These are phyloP conservation scores for Fusarium goolgardi DNA, from an alignment of 2,329 filamentous ascomycete species.

Conservation along the genomic window DNA sequence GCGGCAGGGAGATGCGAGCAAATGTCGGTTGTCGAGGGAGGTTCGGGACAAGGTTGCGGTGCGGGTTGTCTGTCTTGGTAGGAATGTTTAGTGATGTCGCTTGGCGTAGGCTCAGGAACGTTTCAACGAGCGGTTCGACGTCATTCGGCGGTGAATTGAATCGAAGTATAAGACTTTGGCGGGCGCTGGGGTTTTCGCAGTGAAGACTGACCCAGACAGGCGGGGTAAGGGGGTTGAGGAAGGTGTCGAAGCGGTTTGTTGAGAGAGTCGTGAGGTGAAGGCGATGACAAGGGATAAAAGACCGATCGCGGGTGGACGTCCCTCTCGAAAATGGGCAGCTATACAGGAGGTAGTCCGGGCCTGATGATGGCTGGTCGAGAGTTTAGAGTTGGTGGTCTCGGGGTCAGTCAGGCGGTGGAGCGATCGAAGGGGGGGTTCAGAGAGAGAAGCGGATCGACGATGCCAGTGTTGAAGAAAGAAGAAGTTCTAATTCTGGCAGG, in stretches of 20 bases:
- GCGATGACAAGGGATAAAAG: conserved; percentile 16
- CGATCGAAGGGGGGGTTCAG: conserved; percentile 42
- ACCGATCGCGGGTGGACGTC: conserved; percentile 10
- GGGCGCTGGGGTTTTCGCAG: conserved; percentile 18
- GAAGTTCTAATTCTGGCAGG: conserved; percentile 28
- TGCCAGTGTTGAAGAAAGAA: conserved; percentile 21
- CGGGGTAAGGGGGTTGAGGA: conserved; percentile 35
- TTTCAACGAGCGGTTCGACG: conserved; percentile 39
- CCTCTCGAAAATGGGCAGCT: conserved; percentile 16
- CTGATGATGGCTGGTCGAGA: conserved; percentile 35
- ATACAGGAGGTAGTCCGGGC: conserved; percentile 16
- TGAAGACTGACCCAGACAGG: conserved; percentile 13
- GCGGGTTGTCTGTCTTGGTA: conserved; percentile 5
- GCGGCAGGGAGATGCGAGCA: conserved; percentile 18
- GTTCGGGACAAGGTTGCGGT: conserved; percentile 11
- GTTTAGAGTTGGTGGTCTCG: conserved; percentile 35
- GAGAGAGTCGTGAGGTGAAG: conserved; percentile 9
- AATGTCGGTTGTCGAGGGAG: conserved; percentile 32
- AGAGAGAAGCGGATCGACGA: conserved; percentile 41
- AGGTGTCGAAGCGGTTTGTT: conserved; percentile 21
- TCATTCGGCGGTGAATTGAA: conserved; percentile 48
- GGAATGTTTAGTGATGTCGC: conserved; percentile 33
- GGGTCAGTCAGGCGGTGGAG: conserved; percentile 45
- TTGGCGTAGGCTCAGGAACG: conserved; percentile 41
- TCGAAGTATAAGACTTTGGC: conserved; percentile 26